phyloP scores from a whole-genome alignment of 2,329 filamentous ascomycete species.

The Aspergillus uvarum region DNA sequence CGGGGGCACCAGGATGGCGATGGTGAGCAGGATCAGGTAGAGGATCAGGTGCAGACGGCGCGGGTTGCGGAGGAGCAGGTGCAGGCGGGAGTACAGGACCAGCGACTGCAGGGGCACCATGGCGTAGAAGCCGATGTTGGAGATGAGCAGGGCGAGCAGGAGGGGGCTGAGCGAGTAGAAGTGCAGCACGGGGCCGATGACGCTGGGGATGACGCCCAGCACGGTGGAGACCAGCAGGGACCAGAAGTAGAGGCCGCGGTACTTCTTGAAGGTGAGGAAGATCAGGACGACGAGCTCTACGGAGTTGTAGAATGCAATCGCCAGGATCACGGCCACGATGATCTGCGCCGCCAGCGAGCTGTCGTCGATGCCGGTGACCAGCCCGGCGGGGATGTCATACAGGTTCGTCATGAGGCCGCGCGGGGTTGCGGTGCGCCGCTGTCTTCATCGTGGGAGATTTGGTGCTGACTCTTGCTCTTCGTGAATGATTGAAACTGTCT shows the following conservation, averaged over 20 bases:
- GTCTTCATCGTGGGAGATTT: too few species aligned
- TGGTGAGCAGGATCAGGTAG: slow-evolving; percentile 38
- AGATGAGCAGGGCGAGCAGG: slow-evolving; percentile 36
- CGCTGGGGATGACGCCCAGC: slow-evolving; percentile 39
- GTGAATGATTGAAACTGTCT: too few species aligned
- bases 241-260: slow-evolving; percentile 47
- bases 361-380: slow-evolving; percentile 1
- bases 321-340: slow-evolving; percentile 41
- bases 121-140: slow-evolving; percentile 38
- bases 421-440: too few species aligned
- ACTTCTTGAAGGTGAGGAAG: slow-evolving; percentile 43
- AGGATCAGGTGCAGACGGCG: slow-evolving; percentile 20
- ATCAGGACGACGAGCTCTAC: slow-evolving; percentile 45
- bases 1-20: slow-evolving; percentile 29
- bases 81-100: slow-evolving; percentile 47
- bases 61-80: slow-evolving; percentile 43
- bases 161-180: slow-evolving; percentile 34
- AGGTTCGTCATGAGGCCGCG: too few species aligned
- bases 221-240: slow-evolving; percentile 36
- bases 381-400: neutral
- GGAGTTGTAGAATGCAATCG: slow-evolving; percentile 46
- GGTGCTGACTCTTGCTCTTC: too few species aligned
- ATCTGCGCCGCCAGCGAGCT: neutral
- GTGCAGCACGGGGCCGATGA: slow-evolving; percentile 43
- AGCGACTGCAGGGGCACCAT: slow-evolving; percentile 47